Evolutionary conservation across 2,329 filamentous ascomycete genomes (phyloP).

Genomic region (Neofusicoccum cordaticola): DNA sequence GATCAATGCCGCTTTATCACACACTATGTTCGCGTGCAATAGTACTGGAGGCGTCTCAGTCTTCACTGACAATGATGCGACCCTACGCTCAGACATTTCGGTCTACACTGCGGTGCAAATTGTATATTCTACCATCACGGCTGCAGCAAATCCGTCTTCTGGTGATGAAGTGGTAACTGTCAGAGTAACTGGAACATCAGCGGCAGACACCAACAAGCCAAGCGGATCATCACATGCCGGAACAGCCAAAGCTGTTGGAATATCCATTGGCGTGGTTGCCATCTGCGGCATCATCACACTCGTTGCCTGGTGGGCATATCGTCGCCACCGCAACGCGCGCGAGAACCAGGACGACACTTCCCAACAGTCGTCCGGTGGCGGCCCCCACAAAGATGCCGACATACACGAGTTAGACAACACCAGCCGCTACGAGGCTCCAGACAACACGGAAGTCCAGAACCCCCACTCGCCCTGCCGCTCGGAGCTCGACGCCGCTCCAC

Average conservation of each 20-base stretch:
- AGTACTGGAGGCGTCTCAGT: accelerated
- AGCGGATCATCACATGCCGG: not conserved
- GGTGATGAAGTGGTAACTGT: too few species aligned
- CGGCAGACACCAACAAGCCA: not conserved
- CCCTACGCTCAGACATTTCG: too few species aligned
- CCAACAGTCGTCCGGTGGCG: not conserved
- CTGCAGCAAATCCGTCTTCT: too few species aligned
- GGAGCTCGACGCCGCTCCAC: not conserved
- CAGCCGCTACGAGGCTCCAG: too few species aligned
- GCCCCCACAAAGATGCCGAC: not conserved
- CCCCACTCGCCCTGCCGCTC: not conserved
- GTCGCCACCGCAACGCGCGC: not conserved
- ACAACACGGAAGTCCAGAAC: not conserved
- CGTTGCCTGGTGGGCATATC: not conserved
- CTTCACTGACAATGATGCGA: too few species aligned
- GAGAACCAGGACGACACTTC: not conserved
- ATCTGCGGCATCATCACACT: not conserved
- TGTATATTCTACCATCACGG: too few species aligned
- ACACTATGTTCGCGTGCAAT: too few species aligned
- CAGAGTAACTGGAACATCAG: not conserved
- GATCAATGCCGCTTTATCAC: too few species aligned
- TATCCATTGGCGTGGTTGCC: not conserved
- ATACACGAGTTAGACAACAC: not conserved
- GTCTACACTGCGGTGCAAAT: too few species aligned
- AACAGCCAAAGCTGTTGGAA: not conserved